A percentile compares a stretch with the other conserved stretches of the same genome.
Conservation (phyloP, 176 grass and related monocot species). For the Oryza glaberrima region DNA sequence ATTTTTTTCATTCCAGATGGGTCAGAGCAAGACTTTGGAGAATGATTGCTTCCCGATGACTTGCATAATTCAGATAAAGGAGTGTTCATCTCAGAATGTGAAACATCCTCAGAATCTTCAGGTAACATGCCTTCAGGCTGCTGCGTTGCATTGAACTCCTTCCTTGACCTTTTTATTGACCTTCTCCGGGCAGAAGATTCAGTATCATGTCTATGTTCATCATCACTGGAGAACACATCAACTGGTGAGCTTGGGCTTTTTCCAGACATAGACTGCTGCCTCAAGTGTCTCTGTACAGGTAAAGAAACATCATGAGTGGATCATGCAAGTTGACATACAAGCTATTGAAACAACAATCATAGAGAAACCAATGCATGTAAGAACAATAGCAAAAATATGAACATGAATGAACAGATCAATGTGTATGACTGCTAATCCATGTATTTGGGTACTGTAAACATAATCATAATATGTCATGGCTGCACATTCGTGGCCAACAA, state of each 20-base stretch:
- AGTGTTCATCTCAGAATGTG: conserved; percentile 35
- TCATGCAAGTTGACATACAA: conserved; percentile 29
- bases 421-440: conserved; percentile 7
- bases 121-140: not conserved
- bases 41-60: conserved; percentile 40
- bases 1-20: conserved; percentile 9
- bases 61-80: conserved; percentile 30
- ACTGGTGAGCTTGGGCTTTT: conserved; percentile 34
- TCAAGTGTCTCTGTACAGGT: conserved; percentile 45
- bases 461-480: not conserved
- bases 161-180: conserved; percentile 49
- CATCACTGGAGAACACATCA: conserved; percentile 38
- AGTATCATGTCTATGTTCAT: conserved; percentile 27
- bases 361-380: conserved; percentile 11
- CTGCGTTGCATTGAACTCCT: conserved; percentile 30
- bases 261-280: conserved; percentile 38
- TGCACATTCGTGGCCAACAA: too few relatives aligned
- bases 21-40: conserved; percentile 6
- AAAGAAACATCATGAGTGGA: not conserved
- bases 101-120: conserved; percentile 32
- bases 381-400: conserved; percentile 15
- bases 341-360: not conserved
- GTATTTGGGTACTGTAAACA: not conserved
- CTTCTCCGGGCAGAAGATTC: conserved; percentile 33
- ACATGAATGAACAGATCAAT: conserved; percentile 24